Evolutionary conservation across 2,329 filamentous ascomycete genomes (phyloP).

Genomic region (Ophiostoma montium): DNA sequence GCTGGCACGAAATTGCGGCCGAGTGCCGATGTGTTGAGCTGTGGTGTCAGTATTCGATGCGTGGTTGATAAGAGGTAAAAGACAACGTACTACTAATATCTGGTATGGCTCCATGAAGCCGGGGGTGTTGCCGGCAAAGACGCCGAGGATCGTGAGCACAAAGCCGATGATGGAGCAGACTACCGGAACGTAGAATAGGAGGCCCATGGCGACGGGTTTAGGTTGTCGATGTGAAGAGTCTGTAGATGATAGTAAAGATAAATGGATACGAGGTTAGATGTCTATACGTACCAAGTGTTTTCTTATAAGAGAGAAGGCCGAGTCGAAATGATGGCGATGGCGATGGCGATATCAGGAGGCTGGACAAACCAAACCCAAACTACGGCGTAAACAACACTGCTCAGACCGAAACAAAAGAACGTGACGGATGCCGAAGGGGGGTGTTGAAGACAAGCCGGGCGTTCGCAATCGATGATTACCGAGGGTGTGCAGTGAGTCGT

Average conservation of each 20-base stretch:
- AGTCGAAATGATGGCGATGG: not conserved
- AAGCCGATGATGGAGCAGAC: conserved; percentile 22
- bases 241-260: too few species aligned
- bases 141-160: conserved; percentile 22
- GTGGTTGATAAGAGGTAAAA: not conserved
- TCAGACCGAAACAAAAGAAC: too few species aligned
- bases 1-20: conserved; percentile 24
- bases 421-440: too few species aligned
- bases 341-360: not conserved
- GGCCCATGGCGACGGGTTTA: not conserved
- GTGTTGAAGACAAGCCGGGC: too few species aligned
- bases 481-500: too few species aligned
- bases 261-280: too few species aligned
- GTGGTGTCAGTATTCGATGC: not conserved
- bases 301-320: not conserved
- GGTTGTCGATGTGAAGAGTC: too few species aligned
- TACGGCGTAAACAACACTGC: too few species aligned
- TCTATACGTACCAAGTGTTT: too few species aligned
- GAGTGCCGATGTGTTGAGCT: conserved; percentile 29
- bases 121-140: conserved; percentile 25
- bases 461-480: too few species aligned
- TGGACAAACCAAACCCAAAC: too few species aligned
- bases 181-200: conserved; percentile 16
- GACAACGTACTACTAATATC: conserved; percentile 20
- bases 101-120: conserved; percentile 25